Conservation (phyloP, 768 basidiomycete species). For the Naganishia antarctica region DNA sequence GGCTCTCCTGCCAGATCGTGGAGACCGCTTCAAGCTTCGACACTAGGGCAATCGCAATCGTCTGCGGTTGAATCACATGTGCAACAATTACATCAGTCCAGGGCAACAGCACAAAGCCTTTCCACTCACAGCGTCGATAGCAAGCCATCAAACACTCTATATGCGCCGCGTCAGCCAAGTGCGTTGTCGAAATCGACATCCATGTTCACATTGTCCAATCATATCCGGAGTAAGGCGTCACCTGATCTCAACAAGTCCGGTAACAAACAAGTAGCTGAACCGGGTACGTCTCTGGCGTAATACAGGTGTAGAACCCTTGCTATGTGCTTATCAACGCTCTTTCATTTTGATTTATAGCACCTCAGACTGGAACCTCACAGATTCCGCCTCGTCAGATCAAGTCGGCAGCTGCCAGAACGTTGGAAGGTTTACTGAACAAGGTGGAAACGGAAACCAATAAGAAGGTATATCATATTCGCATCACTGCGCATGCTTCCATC, state of each 20-base stretch:
- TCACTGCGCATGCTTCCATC: not conserved
- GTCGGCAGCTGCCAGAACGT: conserved; percentile 20
- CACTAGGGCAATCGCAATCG: not conserved
- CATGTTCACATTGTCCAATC: conserved; percentile 19
- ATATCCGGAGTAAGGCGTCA: not conserved
- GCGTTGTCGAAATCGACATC: conserved; percentile 22
- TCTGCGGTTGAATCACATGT: not conserved
- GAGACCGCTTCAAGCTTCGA: conserved; percentile 8
- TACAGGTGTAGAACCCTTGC: not conserved
- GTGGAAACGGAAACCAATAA: conserved; percentile 13
- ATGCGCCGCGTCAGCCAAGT: conserved; percentile 6
- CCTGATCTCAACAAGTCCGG: not conserved
- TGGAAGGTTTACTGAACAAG: conserved; percentile 19
- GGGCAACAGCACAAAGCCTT: not conserved
- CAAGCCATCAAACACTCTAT: not conserved
- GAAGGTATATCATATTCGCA: not conserved
- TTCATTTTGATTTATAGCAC: not conserved
- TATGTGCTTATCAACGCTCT: not conserved
- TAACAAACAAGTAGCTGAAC: not conserved
- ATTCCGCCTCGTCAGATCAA: conserved; percentile 1
- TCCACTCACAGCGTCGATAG: not conserved
- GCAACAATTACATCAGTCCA: not conserved
- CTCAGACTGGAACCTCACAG: not conserved
- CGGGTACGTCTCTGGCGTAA: not conserved
- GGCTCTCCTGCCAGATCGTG: conserved; percentile 1